These are phyloP conservation scores for Phellopilus nigrolimitatus DNA, from an alignment of 1,284 basidiomycete genomes.

Conservation along the genomic window DNA sequence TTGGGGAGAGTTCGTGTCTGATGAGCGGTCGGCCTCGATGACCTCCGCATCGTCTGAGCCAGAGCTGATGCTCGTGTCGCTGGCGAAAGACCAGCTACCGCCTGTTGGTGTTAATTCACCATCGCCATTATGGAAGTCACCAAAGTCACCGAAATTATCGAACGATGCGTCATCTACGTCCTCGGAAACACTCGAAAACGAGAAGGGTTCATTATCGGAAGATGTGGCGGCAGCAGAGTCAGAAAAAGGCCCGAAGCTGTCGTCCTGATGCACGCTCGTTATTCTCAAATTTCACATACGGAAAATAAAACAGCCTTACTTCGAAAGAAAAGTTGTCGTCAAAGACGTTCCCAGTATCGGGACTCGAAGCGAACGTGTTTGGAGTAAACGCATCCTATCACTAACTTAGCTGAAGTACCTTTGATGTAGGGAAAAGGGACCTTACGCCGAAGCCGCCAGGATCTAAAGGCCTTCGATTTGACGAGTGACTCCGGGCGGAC, in stretches of 20 bases:
- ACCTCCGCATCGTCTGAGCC: constrained; percentile 20
- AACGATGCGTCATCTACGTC: constrained; percentile 53
- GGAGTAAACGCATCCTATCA: constrained; percentile 55
- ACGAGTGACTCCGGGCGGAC: constrained; percentile 42
- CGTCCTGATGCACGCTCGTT: constrained; percentile 38
- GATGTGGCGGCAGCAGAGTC: constrained; percentile 47
- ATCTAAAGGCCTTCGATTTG: constrained; percentile 48
- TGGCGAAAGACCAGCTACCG: constrained; percentile 63
- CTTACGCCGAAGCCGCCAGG: constrained; percentile 57
- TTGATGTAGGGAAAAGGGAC: not conserved
- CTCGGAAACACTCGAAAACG: constrained; percentile 55
- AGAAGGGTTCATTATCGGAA: constrained; percentile 32
- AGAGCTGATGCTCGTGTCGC: constrained; percentile 36
- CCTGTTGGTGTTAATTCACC: constrained; percentile 60
- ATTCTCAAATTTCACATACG: constrained; percentile 35
- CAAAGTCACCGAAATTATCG: constrained; percentile 70
- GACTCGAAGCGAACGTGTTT: constrained; percentile 24
- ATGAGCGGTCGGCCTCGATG: constrained; percentile 7
- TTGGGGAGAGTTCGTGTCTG: constrained; percentile 10
- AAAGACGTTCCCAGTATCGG: constrained; percentile 29
- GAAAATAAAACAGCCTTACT: constrained; percentile 32
- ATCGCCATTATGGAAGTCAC: constrained; percentile 66
- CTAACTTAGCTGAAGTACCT: constrained; percentile 1
- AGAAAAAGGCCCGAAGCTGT: constrained; percentile 69
- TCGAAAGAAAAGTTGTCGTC: constrained; percentile 51